Base-by-base conservation (phyloP, 2,329 filamentous ascomycete species). In the Penicillium sp. region DNA sequence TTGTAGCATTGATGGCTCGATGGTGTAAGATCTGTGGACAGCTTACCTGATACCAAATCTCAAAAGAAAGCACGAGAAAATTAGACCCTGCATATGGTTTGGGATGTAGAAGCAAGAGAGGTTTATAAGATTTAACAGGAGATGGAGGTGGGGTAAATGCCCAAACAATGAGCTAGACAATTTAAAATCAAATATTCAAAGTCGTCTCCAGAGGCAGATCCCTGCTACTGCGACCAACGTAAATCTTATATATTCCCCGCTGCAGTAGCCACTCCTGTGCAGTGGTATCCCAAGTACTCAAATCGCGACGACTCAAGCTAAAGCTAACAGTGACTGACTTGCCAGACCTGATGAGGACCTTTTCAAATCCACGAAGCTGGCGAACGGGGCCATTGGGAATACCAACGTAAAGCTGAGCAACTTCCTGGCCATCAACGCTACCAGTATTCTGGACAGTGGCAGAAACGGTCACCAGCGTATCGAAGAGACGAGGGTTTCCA, bases 401-500 rank as follows among this genome's bases (percentile, higher is more conserved):
- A 1, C 69, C 67, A 21, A 85, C 64, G 63, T 86, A 86, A 3
- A 86, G 71, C 71, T 86, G 83, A 3, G 81, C 74, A 0, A 85
- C 81, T 16, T 80, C 77, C 1, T 77, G 75, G 14, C 81, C 83
- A 33, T 70, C 69, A 3, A 75, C 60, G 1, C 63, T 59, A 31
- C 84, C 83, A 0, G 77, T 80, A 72, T 86, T 86, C 53, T 70
- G 70, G 7, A 86, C 66, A 3, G 72, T 69, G 1, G 80, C 77
- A 1, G 75, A 73, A 4, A 83, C 78, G 26, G 69, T 80, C 53
- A 76, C 77, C 8, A 86, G 55, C 13, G 71, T 72, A 31, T 81
- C 77, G 78, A 80, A 86, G 33, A 86, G 77, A 19, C 79, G 79
- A 1, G 78, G 73, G 64, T 84, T 81, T 2, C 84, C 84, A 23